Evolutionary conservation across 2,329 filamentous ascomycete species (phyloP).

Genomic region (Blumeriella jaapii): DNA sequence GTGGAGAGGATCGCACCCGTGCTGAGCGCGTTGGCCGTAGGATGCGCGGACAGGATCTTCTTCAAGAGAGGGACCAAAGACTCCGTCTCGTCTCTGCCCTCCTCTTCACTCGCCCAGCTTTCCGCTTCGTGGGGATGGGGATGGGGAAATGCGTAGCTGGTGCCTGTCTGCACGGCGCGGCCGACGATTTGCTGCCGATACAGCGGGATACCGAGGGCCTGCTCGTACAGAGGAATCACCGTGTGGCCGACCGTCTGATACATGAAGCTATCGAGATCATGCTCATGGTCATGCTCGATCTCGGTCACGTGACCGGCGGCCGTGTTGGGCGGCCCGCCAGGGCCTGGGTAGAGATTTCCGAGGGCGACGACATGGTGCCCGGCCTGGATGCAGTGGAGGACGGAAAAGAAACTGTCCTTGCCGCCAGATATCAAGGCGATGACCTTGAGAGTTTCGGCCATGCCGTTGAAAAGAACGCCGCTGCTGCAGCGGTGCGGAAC

Average conservation of each 20-base stretch:
- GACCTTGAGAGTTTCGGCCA: conserved; percentile 52
- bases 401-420: conserved; percentile 91
- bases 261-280: conserved; percentile 95
- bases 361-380: conserved; percentile 79
- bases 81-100: conserved; percentile 88
- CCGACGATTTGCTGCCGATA: conserved; percentile 72
- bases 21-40: conserved; percentile 73
- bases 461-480: conserved; percentile 15
- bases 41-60: conserved; percentile 55
- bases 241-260: conserved; percentile 94
- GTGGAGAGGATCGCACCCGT: conserved; percentile 89
- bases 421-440: conserved; percentile 91
- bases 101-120: conserved; percentile 15
- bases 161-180: conserved; percentile 53
- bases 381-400: conserved; percentile 79
- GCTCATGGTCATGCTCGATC: conserved; percentile 35
- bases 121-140: conserved; percentile 2
- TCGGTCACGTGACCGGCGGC: conserved; percentile 3
- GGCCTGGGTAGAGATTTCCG: conserved; percentile 68
- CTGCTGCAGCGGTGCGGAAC: neutral
- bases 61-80: conserved; percentile 67
- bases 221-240: conserved; percentile 73
- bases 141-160: conserved; percentile 47
- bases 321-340: conserved; percentile 6
- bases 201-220: conserved; percentile 68